Evolutionary conservation across 2,329 filamentous ascomycete species (phyloP).

Genomic region (Fusarium coffeatum): DNA sequence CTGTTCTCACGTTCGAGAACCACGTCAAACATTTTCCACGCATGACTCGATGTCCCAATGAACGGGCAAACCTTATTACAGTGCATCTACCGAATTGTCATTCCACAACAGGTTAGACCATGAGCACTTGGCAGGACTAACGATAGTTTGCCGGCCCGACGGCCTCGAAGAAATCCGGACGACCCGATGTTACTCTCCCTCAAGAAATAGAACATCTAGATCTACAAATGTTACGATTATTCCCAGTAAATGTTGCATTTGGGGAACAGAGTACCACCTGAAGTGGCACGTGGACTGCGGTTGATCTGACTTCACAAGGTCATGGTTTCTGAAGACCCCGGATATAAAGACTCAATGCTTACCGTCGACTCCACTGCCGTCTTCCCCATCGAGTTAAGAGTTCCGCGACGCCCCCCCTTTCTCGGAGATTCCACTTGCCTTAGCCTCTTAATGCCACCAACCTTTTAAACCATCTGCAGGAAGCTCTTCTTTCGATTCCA

Average conservation of each 20-base stretch:
- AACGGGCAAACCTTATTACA: background rate
- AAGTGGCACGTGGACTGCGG: background rate
- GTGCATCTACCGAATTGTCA: background rate
- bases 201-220: background rate
- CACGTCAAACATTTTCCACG: background rate
- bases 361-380: constrained; percentile 12
- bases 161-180: background rate
- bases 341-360: background rate
- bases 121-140: background rate
- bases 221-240: background rate
- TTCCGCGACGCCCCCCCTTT: background rate
- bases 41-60: background rate
- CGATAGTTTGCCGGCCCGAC: background rate
- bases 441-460: background rate
- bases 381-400: constrained; percentile 6
- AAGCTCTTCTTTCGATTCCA: background rate
- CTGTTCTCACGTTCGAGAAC: background rate
- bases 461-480: constrained; percentile 1
- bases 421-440: constrained; percentile 15
- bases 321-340: background rate
- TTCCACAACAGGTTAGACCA: background rate
- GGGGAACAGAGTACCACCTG: background rate
- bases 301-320: background rate
- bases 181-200: background rate
- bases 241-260: background rate